These are phyloP conservation scores for Aspergillus quadricinctus DNA, from an alignment of 2,329 filamentous ascomycete species.

Conservation along the genomic window DNA sequence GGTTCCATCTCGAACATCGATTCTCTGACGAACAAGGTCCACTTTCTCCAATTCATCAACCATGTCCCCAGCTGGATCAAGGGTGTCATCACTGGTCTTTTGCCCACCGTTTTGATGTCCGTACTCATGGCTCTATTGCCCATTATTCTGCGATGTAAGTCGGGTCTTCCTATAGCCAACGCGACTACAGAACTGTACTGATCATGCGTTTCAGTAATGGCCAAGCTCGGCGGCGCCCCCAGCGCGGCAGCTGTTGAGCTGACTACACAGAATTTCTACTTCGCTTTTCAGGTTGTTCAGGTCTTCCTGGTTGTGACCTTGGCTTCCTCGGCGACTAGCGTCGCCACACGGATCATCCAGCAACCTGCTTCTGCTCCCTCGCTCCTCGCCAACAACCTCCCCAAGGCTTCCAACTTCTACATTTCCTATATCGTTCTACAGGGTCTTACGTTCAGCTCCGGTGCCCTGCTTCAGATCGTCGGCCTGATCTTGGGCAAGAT, in stretches of 20 bases:
- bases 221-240: slow-evolving; percentile 74
- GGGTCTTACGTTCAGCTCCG: slow-evolving; percentile 72
- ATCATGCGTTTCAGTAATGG: slow-evolving; percentile 54
- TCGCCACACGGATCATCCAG: slow-evolving; percentile 58
- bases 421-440: slow-evolving; percentile 93
- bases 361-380: slow-evolving; percentile 59
- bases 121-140: slow-evolving; percentile 84
- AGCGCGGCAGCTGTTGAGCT: slow-evolving; percentile 77
- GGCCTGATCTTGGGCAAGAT: slow-evolving; percentile 72
- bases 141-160: slow-evolving; percentile 69
- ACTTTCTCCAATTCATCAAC: slow-evolving; percentile 70
- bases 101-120: slow-evolving; percentile 74
- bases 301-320: slow-evolving; percentile 86
- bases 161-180: not conserved
- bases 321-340: slow-evolving; percentile 71
- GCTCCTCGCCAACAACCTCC: slow-evolving; percentile 69
- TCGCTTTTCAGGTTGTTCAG: slow-evolving; percentile 67
- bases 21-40: slow-evolving; percentile 58
- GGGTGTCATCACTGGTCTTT: slow-evolving; percentile 77
- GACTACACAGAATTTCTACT: slow-evolving; percentile 87
- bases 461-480: slow-evolving; percentile 67
- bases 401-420: slow-evolving; percentile 87
- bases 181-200: not conserved
- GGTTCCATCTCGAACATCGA: slow-evolving; percentile 82
- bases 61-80: slow-evolving; percentile 66